These are phyloP conservation scores for Cystobasidiaceae sp. DNA, from an alignment of 1,284 basidiomycete genomes.

Conservation along the genomic window DNA sequence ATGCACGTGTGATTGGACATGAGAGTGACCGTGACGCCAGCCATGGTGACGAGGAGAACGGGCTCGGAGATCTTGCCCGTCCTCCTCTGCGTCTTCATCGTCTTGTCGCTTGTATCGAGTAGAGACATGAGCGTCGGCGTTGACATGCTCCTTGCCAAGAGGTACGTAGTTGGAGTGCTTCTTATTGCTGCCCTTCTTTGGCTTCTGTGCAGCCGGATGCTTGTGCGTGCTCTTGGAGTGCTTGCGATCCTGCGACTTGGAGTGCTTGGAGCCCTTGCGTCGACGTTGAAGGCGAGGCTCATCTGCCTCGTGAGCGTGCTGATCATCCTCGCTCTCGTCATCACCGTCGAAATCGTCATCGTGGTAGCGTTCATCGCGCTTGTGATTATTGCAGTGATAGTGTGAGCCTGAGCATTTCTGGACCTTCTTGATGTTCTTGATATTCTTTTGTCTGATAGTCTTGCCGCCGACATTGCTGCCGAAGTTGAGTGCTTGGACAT, in stretches of 20 bases:
- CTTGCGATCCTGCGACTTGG: not conserved
- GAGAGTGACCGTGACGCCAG: not conserved
- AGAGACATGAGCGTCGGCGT: not conserved
- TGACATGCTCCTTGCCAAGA: not conserved
- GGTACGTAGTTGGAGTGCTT: not conserved
- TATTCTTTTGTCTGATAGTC: slow-evolving; percentile 5
- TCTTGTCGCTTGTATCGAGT: not conserved
- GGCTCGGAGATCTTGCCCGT: not conserved
- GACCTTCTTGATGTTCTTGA: not conserved
- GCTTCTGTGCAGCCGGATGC: too few relatives aligned
- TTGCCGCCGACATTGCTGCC: not conserved
- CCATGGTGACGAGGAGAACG: not conserved
- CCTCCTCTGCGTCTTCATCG: not conserved
- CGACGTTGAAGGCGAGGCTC: too few relatives aligned
- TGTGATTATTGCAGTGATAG: slow-evolving; percentile 9
- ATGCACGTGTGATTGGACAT: not conserved
- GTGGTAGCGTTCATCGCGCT: slow-evolving; percentile 1
- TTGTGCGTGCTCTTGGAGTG: not conserved
- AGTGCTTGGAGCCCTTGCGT: too few relatives aligned
- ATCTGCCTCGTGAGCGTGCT: too few relatives aligned
- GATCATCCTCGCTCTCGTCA: not conserved
- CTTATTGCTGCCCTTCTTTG: not conserved
- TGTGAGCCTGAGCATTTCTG: slow-evolving; percentile 2
- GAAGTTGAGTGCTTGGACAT: slow-evolving; percentile 6
- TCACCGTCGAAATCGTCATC: not conserved